phyloP scores from a whole-genome alignment of 495 filamentous ascomycete genomes.

The Aspergillus panamensis region DNA sequence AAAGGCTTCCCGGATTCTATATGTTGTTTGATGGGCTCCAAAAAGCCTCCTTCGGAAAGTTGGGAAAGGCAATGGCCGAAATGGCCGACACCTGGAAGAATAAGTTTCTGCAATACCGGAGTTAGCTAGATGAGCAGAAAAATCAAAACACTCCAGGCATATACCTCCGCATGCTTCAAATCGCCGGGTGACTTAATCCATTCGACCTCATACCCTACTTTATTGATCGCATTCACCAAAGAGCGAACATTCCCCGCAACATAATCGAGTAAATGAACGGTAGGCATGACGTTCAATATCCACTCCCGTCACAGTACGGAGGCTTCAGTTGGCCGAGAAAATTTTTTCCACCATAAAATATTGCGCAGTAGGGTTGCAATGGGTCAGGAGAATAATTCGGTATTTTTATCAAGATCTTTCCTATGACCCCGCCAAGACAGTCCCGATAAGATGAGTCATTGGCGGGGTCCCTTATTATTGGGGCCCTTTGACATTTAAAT shows the following conservation, averaged over 20 bases:
- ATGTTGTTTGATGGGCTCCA: constrained; percentile 73
- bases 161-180: constrained; percentile 77
- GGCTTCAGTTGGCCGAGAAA: neutral
- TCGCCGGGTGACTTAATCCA: constrained; percentile 86
- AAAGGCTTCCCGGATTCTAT: constrained; percentile 88
- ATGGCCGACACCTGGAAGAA: constrained; percentile 93
- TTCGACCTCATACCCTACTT: constrained; percentile 85
- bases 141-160: constrained; percentile 13
- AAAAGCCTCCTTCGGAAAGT: constrained; percentile 72
- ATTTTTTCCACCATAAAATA: neutral
- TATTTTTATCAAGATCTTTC: neutral
- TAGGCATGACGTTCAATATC: constrained; percentile 62
- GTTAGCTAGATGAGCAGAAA: neutral
- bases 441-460: constrained; percentile 11
- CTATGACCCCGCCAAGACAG: neutral
- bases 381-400: neutral
- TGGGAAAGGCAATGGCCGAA: constrained; percentile 93
- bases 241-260: constrained; percentile 89
- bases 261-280: constrained; percentile 86
- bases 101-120: constrained; percentile 61
- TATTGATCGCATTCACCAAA: constrained; percentile 94
- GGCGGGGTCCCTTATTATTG: neutral
- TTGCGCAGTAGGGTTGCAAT: neutral
- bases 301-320: neutral
- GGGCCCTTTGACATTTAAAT: neutral